Conservation (phyloP, 1,139 yeast species). For the Taiozyma sp. region DNA sequence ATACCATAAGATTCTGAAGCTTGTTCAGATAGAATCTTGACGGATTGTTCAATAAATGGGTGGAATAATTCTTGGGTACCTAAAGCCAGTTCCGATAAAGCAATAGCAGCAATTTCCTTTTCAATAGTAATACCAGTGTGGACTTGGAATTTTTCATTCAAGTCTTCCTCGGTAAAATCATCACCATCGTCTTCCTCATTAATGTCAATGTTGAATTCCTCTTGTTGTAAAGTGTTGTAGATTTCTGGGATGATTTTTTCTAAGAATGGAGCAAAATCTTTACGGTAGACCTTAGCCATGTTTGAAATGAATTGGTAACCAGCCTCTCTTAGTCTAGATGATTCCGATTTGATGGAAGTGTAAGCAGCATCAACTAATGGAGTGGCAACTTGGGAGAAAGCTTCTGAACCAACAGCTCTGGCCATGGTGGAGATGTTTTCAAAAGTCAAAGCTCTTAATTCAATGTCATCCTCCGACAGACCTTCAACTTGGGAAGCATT, state of each 20-base stretch:
- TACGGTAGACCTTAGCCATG: constrained; percentile 92
- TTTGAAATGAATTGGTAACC: constrained; percentile 94
- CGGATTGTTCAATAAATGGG: constrained; percentile 70
- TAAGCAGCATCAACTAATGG: constrained; percentile 90
- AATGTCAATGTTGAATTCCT: constrained; percentile 53
- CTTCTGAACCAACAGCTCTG: constrained; percentile 90
- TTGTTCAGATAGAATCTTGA: constrained; percentile 64
- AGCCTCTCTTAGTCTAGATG: constrained; percentile 86
- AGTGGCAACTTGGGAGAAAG: constrained; percentile 80
- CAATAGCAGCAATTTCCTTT: constrained; percentile 95
- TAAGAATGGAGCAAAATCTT: constrained; percentile 84
- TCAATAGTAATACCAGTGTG: constrained; percentile 95
- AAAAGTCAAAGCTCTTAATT: constrained; percentile 84
- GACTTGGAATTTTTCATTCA: constrained; percentile 71
- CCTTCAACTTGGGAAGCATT: constrained; percentile 65
- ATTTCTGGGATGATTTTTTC: constrained; percentile 81
- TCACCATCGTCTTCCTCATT: constrained; percentile 36
- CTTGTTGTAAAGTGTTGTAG: constrained; percentile 79
- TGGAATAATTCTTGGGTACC: constrained; percentile 82
- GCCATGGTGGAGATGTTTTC: constrained; percentile 96
- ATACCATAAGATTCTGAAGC: constrained; percentile 86
- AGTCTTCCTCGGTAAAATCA: constrained; percentile 42
- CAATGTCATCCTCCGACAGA: constrained; percentile 73
- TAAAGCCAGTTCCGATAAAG: constrained; percentile 81
- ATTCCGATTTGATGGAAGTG: constrained; percentile 69